Conservation (phyloP, 306 rosid species). For the Vicia villosa region DNA sequence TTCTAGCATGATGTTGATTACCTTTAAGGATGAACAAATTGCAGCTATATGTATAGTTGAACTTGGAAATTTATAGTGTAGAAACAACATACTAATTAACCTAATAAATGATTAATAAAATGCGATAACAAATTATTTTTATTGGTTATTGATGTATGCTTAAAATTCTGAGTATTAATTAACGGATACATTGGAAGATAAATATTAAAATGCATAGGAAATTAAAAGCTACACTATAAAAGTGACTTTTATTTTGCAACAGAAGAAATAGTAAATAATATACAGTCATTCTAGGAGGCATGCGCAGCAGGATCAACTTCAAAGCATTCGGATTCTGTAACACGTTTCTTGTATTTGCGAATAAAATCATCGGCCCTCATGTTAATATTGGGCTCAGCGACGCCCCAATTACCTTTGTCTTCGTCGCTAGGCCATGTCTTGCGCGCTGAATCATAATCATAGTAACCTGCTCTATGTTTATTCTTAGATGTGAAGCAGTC, state of each 20-base stretch:
- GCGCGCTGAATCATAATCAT: slow-evolving; percentile 28
- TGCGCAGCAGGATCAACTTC: slow-evolving; percentile 30
- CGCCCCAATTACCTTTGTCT: slow-evolving; percentile 53
- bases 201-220: background rate
- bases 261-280: background rate
- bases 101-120: too few species aligned
- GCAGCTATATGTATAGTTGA: too few species aligned
- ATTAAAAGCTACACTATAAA: background rate
- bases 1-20: too few species aligned
- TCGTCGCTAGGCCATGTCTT: slow-evolving; percentile 64
- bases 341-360: slow-evolving; percentile 41
- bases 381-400: slow-evolving; percentile 64
- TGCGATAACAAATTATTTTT: too few species aligned
- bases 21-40: too few species aligned
- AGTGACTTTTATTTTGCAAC: background rate
- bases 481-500: slow-evolving; percentile 42
- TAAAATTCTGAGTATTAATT: too few species aligned
- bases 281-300: background rate
- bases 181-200: too few species aligned
- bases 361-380: slow-evolving; percentile 58
- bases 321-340: slow-evolving; percentile 44
- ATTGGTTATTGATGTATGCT: too few species aligned
- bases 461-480: slow-evolving; percentile 36
- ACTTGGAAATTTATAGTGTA: too few species aligned
- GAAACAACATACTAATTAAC: too few species aligned